Evolutionary conservation across 1,284 basidiomycete species (phyloP).

Genomic region (Leccinum insigne): DNA sequence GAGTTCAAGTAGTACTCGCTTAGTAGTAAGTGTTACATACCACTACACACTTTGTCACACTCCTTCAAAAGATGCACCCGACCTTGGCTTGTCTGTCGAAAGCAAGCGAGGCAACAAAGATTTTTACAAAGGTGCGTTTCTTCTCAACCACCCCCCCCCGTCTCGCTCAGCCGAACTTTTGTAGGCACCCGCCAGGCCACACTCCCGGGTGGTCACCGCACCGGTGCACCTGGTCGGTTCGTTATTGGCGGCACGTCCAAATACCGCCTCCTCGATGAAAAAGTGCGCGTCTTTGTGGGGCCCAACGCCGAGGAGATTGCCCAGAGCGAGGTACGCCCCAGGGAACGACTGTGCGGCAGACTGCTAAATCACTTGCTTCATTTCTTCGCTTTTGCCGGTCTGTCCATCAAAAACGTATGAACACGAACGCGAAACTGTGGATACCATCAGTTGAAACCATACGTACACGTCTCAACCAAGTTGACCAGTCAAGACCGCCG

Average conservation of each 20-base stretch:
- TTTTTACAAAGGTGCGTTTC: slow-evolving; percentile 76
- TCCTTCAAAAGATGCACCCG: slow-evolving; percentile 53
- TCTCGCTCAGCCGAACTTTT: slow-evolving; percentile 2
- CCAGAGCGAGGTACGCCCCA: slow-evolving; percentile 55
- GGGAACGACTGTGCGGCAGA: not conserved
- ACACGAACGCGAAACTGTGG: not conserved
- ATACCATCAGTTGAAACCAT: slow-evolving; percentile 43
- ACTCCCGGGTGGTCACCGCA: slow-evolving; percentile 82
- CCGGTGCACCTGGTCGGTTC: slow-evolving; percentile 85
- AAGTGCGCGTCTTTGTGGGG: slow-evolving; percentile 83
- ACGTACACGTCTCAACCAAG: slow-evolving; percentile 36
- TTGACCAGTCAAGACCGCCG: slow-evolving; percentile 24
- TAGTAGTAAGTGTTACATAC: not conserved
- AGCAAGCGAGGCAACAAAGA: slow-evolving; percentile 93
- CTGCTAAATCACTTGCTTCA: not conserved
- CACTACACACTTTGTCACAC: not conserved
- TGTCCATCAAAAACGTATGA: not conserved
- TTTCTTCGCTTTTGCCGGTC: not conserved
- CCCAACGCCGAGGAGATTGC: slow-evolving; percentile 70
- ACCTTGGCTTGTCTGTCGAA: slow-evolving; percentile 68
- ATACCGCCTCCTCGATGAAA: slow-evolving; percentile 77
- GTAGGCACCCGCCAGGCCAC: slow-evolving; percentile 80
- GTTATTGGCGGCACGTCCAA: slow-evolving; percentile 74
- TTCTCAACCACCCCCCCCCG: too few species aligned
- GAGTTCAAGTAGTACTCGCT: not conserved